phyloP scores from a whole-genome alignment of 345 rosid genomes.

The Citrus hindsii region DNA sequence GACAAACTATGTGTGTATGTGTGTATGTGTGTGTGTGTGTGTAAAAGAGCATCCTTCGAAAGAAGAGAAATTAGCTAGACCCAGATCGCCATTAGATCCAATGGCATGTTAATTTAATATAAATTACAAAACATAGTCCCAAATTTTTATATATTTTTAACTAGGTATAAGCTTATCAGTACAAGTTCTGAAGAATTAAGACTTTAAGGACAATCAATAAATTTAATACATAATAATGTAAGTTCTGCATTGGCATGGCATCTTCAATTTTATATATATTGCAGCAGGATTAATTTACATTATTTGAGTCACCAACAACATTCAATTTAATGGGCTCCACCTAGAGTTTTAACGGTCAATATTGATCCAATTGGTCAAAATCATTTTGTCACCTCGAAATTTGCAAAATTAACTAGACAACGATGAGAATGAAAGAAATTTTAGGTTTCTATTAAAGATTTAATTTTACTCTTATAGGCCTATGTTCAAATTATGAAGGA shows the following conservation, averaged over 20 bases:
- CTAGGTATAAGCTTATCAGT: slow-evolving; percentile 1
- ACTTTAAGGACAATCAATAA: slow-evolving; percentile 12
- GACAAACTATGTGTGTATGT: slow-evolving; percentile 5
- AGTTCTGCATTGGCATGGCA: slow-evolving; percentile 4
- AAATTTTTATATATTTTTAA: background rate
- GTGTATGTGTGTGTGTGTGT: background rate
- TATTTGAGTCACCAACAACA: slow-evolving; percentile 8
- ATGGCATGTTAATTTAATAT: slow-evolving; percentile 17
- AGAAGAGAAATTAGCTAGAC: slow-evolving; percentile 27
- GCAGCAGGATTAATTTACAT: background rate
- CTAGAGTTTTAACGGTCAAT: background rate
- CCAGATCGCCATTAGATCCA: slow-evolving; percentile 38
- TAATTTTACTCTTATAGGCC: background rate
- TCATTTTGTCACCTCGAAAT: background rate
- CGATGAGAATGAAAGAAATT: background rate
- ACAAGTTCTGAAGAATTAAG: slow-evolving; percentile 11
- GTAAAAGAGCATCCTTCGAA: slow-evolving; percentile 40
- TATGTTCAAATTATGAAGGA: background rate
- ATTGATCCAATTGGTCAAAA: slow-evolving; percentile 4
- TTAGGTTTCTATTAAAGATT: background rate
- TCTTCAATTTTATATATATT: background rate
- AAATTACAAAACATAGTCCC: slow-evolving; percentile 18
- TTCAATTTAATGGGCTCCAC: slow-evolving; percentile 5
- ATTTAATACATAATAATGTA: slow-evolving; percentile 5
- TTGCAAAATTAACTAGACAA: background rate